Base-by-base conservation (phyloP, 2,329 filamentous ascomycete genomes). In the Aphanocladium album region DNA sequence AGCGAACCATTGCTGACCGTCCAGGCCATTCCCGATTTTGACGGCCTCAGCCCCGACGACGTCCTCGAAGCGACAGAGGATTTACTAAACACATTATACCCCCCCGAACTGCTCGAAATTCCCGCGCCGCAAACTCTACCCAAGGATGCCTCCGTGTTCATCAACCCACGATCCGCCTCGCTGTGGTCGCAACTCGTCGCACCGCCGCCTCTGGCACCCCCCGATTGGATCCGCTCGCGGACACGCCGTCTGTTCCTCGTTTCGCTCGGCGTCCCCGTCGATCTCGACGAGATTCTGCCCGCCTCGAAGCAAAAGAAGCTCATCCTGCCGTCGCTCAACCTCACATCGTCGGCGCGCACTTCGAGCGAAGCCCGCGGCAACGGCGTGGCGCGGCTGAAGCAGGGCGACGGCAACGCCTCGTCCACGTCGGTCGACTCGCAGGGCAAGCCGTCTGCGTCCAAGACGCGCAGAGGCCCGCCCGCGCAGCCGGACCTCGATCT, bases 291-390 rank as follows among this genome's bases (percentile, higher is more conserved):
- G 77, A 98, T 99, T 60, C 84, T 99, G 8, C 95, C 95, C 0
- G 93, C 93, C 0, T 96, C 91, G 14, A 98, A 98, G 75, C 95
- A 99, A 73, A 98, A 98, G 82, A 98, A 98, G 72, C 87, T 99
- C 19, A 84, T 99, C 5, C 83, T 99, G 1, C 95, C 95, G 0
- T 96, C 93, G 6, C 87, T 95, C 19, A 96, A 91, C 35, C 85
- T 93, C 37, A 47, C 51, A 8, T 81, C 73, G 57, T 88, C 78
- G 27, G 81, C 79, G 37, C 78, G 83, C 45, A 81, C 77, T 19
- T 87, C 84, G 3, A 77, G 76, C 27, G 83, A 86, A 62, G 80
- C 79, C 5, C 78, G 80, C 19, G 51, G 51, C 33, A 47, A 11
- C 23, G 79, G 79, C 14, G 70, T 76, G 2, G 80, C 79, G 16